These are phyloP conservation scores for Hsuehochloa calcarea DNA, from an alignment of 176 grass and related monocot species.

Conservation along the genomic window DNA sequence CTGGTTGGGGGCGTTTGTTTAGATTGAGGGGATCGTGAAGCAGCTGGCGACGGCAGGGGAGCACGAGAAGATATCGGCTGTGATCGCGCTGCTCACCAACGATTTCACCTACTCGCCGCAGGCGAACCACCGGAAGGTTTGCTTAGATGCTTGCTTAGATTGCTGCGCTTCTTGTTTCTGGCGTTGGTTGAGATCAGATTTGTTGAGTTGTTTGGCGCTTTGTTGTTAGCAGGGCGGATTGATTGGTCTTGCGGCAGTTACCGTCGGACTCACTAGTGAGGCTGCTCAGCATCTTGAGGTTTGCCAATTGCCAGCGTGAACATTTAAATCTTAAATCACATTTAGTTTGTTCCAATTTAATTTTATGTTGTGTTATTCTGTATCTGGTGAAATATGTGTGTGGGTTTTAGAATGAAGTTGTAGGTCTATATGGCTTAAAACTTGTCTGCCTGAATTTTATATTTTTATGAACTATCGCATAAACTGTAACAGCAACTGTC, in stretches of 20 bases:
- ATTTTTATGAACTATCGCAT: neutral
- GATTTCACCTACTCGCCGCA: constrained; percentile 75
- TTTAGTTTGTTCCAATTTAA: constrained; percentile 8
- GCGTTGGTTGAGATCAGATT: constrained; percentile 23
- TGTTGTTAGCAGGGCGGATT: constrained; percentile 82
- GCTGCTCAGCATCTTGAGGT: constrained; percentile 92
- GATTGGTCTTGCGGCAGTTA: constrained; percentile 91
- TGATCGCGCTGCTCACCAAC: constrained; percentile 57
- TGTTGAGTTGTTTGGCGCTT: constrained; percentile 20
- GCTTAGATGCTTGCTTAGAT: constrained; percentile 51
- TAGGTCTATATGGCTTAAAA: neutral
- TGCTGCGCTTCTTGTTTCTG: neutral
- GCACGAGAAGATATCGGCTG: constrained; percentile 85
- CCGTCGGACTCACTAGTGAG: constrained; percentile 85
- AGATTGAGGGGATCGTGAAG: constrained; percentile 96
- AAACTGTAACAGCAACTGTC: neutral
- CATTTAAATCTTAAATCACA: neutral
- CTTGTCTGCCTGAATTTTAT: neutral
- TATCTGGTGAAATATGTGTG: neutral
- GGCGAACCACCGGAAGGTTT: constrained; percentile 94
- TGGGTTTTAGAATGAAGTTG: neutral
- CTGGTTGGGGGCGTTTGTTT: neutral
- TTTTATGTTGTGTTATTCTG: neutral
- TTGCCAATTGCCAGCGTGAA: constrained; percentile 1
- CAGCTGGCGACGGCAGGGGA: constrained; percentile 68